phyloP scores from a whole-genome alignment of 1,284 basidiomycete species.

The Mycocalia duriaeana region DNA sequence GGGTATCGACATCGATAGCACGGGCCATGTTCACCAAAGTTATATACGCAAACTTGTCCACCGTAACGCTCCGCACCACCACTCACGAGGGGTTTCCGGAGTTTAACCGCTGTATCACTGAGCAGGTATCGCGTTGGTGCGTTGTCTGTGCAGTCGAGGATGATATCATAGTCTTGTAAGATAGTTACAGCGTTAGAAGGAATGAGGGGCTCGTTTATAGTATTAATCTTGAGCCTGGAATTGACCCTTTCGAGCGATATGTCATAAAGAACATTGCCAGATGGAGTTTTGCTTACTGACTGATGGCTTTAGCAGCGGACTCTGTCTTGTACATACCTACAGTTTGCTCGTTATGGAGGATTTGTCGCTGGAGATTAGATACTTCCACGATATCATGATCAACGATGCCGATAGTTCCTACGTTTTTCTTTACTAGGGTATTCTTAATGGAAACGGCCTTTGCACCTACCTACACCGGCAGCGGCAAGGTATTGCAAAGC shows the following conservation, averaged over 20 bases:
- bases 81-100: constrained; percentile 79
- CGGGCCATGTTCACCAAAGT: constrained; percentile 64
- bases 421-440: too few species aligned
- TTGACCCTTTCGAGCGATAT: too few species aligned
- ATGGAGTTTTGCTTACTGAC: constrained; percentile 39
- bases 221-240: constrained; percentile 52
- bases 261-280: too few species aligned
- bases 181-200: constrained; percentile 58
- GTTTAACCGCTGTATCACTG: constrained; percentile 81
- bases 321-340: constrained; percentile 83
- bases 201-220: constrained; percentile 49
- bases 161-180: constrained; percentile 65
- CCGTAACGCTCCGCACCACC: constrained; percentile 92
- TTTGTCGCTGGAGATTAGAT: constrained; percentile 92
- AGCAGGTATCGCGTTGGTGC: constrained; percentile 89
- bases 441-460: constrained; percentile 1
- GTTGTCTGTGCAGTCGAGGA: constrained; percentile 96
- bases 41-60: constrained; percentile 86
- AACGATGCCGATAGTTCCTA: constrained; percentile 78
- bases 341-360: constrained; percentile 79
- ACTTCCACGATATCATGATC: constrained; percentile 90
- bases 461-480: constrained; percentile 77
- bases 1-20: constrained; percentile 97
- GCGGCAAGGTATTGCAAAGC: constrained; percentile 91
- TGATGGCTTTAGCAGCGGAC: constrained; percentile 70